A percentile compares a stretch with the other conserved stretches of the same genome.
Conservation (phyloP, 345 rosid genomes). For the Combretum micranthum region DNA sequence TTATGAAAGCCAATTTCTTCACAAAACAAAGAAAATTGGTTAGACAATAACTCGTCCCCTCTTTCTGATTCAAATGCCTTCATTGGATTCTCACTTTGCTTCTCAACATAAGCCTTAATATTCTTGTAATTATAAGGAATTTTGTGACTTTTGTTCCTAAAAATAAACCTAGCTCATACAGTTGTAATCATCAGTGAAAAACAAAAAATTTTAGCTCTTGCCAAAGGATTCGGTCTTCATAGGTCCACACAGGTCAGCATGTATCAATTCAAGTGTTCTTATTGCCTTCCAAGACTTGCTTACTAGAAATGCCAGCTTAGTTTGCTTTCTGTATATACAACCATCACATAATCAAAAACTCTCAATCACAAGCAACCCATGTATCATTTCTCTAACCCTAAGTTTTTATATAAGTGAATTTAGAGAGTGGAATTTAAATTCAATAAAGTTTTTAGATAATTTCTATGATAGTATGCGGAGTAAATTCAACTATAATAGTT, state of each 20-base stretch:
- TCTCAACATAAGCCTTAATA: not conserved
- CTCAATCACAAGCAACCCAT: not conserved
- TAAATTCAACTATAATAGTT: too few relatives aligned
- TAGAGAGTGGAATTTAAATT: too few relatives aligned
- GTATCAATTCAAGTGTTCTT: conserved; percentile 8
- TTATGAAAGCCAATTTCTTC: too few relatives aligned
- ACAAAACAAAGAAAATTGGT: too few relatives aligned
- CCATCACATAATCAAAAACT: too few relatives aligned
- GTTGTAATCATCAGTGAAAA: conserved; percentile 6
- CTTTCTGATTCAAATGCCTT: not conserved
- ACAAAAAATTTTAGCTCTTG: conserved; percentile 3
- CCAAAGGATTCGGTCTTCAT: not conserved
- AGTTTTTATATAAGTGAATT: too few relatives aligned
- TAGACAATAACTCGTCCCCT: too few relatives aligned
- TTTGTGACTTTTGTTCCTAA: not conserved
- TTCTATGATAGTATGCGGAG: too few relatives aligned
- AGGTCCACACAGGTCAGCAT: conserved; percentile 3
- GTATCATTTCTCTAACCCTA: not conserved
- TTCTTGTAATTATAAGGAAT: not conserved
- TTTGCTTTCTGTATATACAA: conserved; percentile 5
- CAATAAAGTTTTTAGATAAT: too few relatives aligned
- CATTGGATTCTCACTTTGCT: not conserved
- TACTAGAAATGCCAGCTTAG: not conserved
- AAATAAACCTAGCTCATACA: conserved; percentile 5
- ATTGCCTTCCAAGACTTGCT: not conserved